These are phyloP conservation scores for Lentinus brumalis DNA, from an alignment of 768 basidiomycete genomes.

Conservation along the genomic window DNA sequence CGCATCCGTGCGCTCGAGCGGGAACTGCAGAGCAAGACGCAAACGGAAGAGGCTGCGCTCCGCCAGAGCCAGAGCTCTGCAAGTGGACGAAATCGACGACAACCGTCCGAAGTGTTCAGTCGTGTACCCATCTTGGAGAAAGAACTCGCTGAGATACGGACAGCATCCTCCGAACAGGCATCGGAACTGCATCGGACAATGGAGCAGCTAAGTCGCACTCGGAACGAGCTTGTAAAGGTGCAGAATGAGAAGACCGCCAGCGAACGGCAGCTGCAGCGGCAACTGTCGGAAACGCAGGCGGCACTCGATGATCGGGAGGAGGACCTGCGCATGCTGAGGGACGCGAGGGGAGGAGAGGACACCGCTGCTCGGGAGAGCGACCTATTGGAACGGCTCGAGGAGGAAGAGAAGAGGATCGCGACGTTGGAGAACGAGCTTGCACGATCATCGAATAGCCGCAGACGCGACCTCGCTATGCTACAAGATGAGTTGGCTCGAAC, in stretches of 20 bases:
- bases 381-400: conserved; percentile 66
- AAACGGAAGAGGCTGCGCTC: conserved; percentile 17
- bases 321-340: conserved; percentile 52
- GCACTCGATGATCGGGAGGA: conserved; percentile 58
- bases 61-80: conserved; percentile 16
- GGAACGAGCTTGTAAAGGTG: conserved; percentile 49
- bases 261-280: conserved; percentile 48
- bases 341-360: conserved; percentile 35
- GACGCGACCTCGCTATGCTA: conserved; percentile 20
- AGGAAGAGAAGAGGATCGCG: conserved; percentile 67
- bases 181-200: conserved; percentile 42
- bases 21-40: conserved; percentile 19
- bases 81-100: conserved; percentile 39
- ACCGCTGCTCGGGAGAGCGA: conserved; percentile 58
- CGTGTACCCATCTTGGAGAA: conserved; percentile 54
- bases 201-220: conserved; percentile 47
- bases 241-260: conserved; percentile 62
- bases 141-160: conserved; percentile 52
- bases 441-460: conserved; percentile 37
- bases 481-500: conserved; percentile 42
- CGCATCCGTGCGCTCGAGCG: conserved; percentile 60
- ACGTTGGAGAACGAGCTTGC: conserved; percentile 54
- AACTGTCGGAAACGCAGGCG: conserved; percentile 46
- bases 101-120: conserved; percentile 59
- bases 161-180: conserved; percentile 47